These are phyloP conservation scores for Aureobasidium leucospermi DNA, from an alignment of 2,329 filamentous ascomycete species.

Conservation along the genomic window DNA sequence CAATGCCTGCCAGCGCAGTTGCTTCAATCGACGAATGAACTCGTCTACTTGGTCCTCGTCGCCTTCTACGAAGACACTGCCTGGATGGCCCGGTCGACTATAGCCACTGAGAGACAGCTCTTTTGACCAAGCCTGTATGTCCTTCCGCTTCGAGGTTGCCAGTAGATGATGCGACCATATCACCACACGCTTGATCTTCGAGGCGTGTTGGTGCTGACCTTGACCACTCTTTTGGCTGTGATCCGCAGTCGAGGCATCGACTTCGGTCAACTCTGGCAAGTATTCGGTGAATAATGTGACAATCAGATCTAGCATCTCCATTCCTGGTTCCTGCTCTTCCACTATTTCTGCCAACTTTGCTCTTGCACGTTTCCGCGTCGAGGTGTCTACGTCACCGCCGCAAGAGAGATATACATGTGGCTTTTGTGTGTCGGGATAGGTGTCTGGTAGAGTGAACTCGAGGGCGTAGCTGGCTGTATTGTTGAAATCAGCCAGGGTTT, in stretches of 20 bases:
- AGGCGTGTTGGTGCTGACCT: neutral
- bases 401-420: slow-evolving; percentile 16
- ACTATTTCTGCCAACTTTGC: slow-evolving; percentile 7
- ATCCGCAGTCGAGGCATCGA: neutral
- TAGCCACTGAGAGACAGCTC: slow-evolving; percentile 15
- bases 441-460: slow-evolving; percentile 14
- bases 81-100: slow-evolving; percentile 16
- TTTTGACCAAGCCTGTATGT: slow-evolving; percentile 15
- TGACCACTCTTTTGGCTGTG: neutral
- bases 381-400: slow-evolving; percentile 9
- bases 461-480: slow-evolving; percentile 15
- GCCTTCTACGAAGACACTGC: slow-evolving; percentile 16
- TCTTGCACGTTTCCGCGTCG: slow-evolving; percentile 15
- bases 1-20: slow-evolving; percentile 17
- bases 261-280: neutral
- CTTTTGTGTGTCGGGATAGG: slow-evolving; percentile 12
- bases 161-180: slow-evolving; percentile 18
- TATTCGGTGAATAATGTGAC: slow-evolving; percentile 3
- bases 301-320: slow-evolving; percentile 16
- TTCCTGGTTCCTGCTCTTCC: neutral
- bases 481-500: slow-evolving; percentile 11
- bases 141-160: slow-evolving; percentile 16
- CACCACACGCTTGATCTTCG: slow-evolving; percentile 15
- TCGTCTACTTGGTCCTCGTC: slow-evolving; percentile 14
- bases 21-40: slow-evolving; percentile 16